phyloP scores from a whole-genome alignment of 768 basidiomycete species.

The Mycena galericulata region DNA sequence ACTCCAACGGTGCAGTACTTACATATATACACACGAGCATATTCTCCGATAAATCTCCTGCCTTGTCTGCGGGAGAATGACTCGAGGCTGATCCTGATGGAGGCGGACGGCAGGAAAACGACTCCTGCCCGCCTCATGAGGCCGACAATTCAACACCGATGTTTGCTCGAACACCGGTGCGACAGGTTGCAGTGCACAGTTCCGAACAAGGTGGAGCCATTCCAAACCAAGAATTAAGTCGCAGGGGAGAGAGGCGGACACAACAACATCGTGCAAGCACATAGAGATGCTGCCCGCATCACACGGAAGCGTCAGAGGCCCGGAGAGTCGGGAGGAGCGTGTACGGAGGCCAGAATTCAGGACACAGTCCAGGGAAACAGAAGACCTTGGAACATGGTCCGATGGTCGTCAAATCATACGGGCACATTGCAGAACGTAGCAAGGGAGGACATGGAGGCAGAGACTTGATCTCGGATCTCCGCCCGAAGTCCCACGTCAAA shows the following conservation, averaged over 20 bases:
- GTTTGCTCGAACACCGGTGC: neutral
- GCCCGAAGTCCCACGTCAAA: too few relatives aligned
- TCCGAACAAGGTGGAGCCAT: neutral
- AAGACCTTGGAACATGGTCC: neutral
- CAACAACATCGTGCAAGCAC: conserved; percentile 1
- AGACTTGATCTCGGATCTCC: neutral
- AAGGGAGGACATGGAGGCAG: conserved; percentile 3
- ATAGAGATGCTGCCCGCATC: neutral
- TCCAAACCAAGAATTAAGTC: conserved; percentile 10
- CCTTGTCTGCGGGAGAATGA: too few relatives aligned
- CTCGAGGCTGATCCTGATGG: too few relatives aligned
- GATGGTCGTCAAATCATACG: conserved; percentile 2
- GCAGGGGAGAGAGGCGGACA: conserved; percentile 2
- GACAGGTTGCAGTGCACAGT: neutral
- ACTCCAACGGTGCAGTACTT: too few relatives aligned
- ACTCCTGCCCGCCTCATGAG: neutral
- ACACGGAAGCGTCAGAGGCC: neutral
- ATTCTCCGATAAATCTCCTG: too few relatives aligned
- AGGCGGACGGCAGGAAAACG: neutral
- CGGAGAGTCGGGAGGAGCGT: neutral
- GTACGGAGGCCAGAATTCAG: conserved; percentile 11
- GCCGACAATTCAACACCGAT: neutral
- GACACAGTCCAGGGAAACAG: conserved; percentile 7
- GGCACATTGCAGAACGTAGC: conserved; percentile 10
- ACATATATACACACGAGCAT: too few relatives aligned